phyloP scores from a whole-genome alignment of 768 basidiomycete genomes.

The Mycena alexandri region DNA sequence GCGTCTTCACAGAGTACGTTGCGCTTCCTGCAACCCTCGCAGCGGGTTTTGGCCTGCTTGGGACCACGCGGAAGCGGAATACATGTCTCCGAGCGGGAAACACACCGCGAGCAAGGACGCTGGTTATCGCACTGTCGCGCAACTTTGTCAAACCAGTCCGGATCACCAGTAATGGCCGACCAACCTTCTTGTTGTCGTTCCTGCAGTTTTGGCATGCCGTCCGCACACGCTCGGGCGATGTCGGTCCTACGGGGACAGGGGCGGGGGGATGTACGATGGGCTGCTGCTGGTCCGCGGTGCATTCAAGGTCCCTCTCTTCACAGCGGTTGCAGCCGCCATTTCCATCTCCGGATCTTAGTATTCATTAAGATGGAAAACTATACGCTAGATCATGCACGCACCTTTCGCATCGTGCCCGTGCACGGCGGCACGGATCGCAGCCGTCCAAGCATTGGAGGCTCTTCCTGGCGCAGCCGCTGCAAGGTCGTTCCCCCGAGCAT shows the following conservation, averaged over 20 bases:
- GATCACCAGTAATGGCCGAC: conserved; percentile 11
- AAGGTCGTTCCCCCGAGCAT: conserved; percentile 73
- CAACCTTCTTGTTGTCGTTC: conserved; percentile 75
- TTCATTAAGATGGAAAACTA: background rate
- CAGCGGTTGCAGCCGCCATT: conserved; percentile 67
- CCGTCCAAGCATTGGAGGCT: conserved; percentile 73
- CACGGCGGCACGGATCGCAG: conserved; percentile 70
- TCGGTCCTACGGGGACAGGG: conserved; percentile 44
- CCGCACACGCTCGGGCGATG: conserved; percentile 64
- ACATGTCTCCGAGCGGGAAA: conserved; percentile 66
- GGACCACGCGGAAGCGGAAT: conserved; percentile 68
- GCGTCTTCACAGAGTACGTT: conserved; percentile 32
- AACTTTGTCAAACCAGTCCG: conserved; percentile 7
- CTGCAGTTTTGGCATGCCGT: conserved; percentile 71
- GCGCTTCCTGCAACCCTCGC: conserved; percentile 54
- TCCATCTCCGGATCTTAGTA: conserved; percentile 49
- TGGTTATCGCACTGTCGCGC: conserved; percentile 68
- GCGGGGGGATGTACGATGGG: conserved; percentile 34
- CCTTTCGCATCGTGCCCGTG: conserved; percentile 65
- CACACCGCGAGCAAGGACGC: conserved; percentile 72
- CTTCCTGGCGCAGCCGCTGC: conserved; percentile 68
- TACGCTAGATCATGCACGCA: conserved; percentile 3
- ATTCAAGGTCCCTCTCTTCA: conserved; percentile 62
- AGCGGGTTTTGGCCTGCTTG: conserved; percentile 70
- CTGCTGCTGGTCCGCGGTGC: conserved; percentile 59